Evolutionary conservation across 768 basidiomycete species (phyloP).

Genomic region (Pisolithus orientalis): DNA sequence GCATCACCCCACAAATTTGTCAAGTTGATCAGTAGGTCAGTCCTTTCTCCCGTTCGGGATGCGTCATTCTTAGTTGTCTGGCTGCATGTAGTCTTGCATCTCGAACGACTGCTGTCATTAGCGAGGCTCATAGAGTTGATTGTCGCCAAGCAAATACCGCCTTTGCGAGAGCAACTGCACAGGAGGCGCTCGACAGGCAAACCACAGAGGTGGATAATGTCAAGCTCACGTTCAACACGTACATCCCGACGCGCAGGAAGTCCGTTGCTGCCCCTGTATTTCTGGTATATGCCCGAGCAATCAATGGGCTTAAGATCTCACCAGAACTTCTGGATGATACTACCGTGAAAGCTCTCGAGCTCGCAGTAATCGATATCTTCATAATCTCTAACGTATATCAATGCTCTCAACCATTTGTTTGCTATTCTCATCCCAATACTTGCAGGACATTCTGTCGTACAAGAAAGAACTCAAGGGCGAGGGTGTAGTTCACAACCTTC

Average conservation of each 20-base stretch:
- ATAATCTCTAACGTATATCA: constrained; percentile 12
- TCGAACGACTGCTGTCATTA: not conserved
- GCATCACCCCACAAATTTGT: constrained; percentile 6
- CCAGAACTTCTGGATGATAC: constrained; percentile 8
- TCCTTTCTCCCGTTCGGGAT: not conserved
- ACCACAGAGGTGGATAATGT: constrained; percentile 1
- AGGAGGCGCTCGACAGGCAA: constrained; percentile 17
- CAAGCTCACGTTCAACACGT: constrained; percentile 10
- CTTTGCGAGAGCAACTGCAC: constrained; percentile 9
- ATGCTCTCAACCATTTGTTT: not conserved
- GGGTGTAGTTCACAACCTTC: constrained; percentile 16
- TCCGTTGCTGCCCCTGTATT: constrained; percentile 12
- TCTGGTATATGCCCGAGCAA: constrained; percentile 12
- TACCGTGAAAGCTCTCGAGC: constrained; percentile 8
- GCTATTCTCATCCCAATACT: not conserved
- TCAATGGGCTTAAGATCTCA: constrained; percentile 10
- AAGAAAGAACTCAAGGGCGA: constrained; percentile 18
- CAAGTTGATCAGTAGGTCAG: constrained; percentile 13
- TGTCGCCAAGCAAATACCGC: constrained; percentile 9
- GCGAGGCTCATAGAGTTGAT: not conserved
- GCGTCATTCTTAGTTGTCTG: not conserved
- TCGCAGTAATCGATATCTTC: constrained; percentile 9
- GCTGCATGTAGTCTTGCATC: not conserved
- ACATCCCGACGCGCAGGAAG: constrained; percentile 6
- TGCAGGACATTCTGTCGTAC: constrained; percentile 21